These are phyloP conservation scores for Malus sieversii DNA, from an alignment of 306 rosid genomes.

Conservation along the genomic window DNA sequence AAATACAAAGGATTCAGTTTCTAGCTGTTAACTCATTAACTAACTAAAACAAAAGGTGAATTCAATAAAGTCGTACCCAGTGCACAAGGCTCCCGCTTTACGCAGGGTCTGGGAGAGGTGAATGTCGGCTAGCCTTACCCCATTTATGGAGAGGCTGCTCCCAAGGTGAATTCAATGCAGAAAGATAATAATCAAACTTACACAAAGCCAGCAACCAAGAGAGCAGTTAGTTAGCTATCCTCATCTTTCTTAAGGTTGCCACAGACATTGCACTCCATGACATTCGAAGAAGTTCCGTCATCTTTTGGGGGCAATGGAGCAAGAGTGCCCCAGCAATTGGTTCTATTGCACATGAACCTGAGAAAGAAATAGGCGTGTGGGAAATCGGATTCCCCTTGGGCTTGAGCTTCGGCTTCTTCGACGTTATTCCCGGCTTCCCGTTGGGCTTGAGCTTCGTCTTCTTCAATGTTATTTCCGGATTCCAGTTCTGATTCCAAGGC, in stretches of 20 bases:
- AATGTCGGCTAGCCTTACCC: too few relatives aligned
- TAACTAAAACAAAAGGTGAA: background rate
- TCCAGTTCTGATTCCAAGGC: background rate
- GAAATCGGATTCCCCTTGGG: slow-evolving; percentile 20
- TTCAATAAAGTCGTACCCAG: too few relatives aligned
- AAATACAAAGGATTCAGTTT: background rate
- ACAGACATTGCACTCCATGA: slow-evolving; percentile 74
- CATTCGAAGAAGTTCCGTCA: slow-evolving; percentile 27
- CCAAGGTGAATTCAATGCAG: background rate
- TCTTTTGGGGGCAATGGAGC: slow-evolving; percentile 59
- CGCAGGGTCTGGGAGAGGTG: too few relatives aligned
- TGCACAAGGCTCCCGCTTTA: too few relatives aligned
- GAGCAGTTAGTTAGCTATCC: slow-evolving; percentile 23
- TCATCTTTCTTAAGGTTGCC: slow-evolving; percentile 40
- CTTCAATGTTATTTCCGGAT: background rate
- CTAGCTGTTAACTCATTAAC: background rate
- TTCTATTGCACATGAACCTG: slow-evolving; percentile 58
- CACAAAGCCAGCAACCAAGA: slow-evolving; percentile 6
- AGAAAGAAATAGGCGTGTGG: slow-evolving; percentile 79
- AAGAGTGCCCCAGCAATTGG: slow-evolving; percentile 64
- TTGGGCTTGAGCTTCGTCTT: slow-evolving; percentile 20
- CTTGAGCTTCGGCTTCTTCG: slow-evolving; percentile 21
- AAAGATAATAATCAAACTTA: slow-evolving; percentile 14
- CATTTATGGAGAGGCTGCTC: too few relatives aligned
- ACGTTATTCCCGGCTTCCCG: background rate